Evolutionary conservation across 2,329 filamentous ascomycete genomes (phyloP), one percentile per base, ranked within the genome.

Genomic region (Clonostachys chloroleuca): DNA sequence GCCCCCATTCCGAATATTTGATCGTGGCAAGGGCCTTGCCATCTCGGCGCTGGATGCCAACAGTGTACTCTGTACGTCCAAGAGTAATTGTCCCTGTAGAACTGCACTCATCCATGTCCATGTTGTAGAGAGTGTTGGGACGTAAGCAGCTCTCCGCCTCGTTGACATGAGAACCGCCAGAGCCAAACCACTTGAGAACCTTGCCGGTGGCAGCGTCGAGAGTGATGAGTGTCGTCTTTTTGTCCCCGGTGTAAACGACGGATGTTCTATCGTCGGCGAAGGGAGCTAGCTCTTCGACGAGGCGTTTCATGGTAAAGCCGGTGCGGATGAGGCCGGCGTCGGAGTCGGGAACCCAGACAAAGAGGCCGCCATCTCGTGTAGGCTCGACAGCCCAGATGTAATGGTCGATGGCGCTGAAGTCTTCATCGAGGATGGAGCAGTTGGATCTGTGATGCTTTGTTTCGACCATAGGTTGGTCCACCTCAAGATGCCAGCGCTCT

Each of bases 361-460:
- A 97, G 39, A 99, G 78, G 57, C 82, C 84, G 5, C 94, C 94
- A 63, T 96, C 87, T 54, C 86, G 83, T 54, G 80, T 92, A 13
- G 94, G 94, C 66, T 97, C 94, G 46, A 99, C 89, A 47, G 95
- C 92, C 90, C 94, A 99, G 42, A 96, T 75, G 58, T 91, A 94
- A 59, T 95, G 87, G 59, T 95, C 89, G 55, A 94, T 84, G 20
- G 83, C 69, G 42, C 78, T 74, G 57, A 80, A 78, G 62, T 82
- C 77, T 36, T 78, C 74, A 46, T 83, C 74, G 41, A 81, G 61
- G 48, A 77, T 62, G 30, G 87, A 86, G 47, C 74, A 76, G 63
- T 90, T 89, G 53, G 78, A 75, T 51, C 84, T 81, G 63, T 91
- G 83, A 65, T 96, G 92, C 49, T 81, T 84, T 42, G 90, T 96